A percentile compares a stretch with the other conserved stretches of the same genome.
Evolutionary conservation across 1,284 basidiomycete genomes (phyloP).

Genomic region (Puccinia hordei): DNA sequence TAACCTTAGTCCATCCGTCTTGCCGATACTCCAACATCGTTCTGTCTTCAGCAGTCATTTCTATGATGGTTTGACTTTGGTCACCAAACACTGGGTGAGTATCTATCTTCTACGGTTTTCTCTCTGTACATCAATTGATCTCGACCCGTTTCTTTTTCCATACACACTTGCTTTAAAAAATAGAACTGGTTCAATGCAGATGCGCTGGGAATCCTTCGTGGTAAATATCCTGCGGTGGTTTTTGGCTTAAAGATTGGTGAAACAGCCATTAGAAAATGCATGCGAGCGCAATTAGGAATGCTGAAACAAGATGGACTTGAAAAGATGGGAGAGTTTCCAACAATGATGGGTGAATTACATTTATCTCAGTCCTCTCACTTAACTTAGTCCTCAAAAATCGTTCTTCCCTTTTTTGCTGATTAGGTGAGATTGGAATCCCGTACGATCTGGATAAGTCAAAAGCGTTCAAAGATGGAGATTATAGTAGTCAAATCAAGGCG

Average conservation of each 20-base stretch:
- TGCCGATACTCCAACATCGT: constrained; percentile 60
- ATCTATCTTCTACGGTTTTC: background rate
- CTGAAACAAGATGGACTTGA: constrained; percentile 70
- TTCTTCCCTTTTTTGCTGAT: background rate
- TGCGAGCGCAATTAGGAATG: constrained; percentile 81
- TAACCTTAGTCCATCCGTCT: background rate
- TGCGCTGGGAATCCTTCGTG: constrained; percentile 72
- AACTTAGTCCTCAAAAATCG: background rate
- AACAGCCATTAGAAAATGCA: constrained; percentile 73
- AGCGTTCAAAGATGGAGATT: constrained; percentile 70
- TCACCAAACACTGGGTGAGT: constrained; percentile 61
- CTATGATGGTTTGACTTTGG: constrained; percentile 80
- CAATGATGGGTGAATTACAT: constrained; percentile 71
- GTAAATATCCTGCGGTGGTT: constrained; percentile 71
- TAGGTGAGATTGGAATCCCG: constrained; percentile 82
- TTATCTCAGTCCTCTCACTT: background rate
- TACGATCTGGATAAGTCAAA: constrained; percentile 84
- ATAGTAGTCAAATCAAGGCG: constrained; percentile 75
- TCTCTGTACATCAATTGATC: background rate
- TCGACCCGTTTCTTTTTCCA: background rate
- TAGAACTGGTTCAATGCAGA: constrained; percentile 82
- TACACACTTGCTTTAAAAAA: too few species aligned
- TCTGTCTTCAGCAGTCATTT: constrained; percentile 83
- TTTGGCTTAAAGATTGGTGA: constrained; percentile 72
- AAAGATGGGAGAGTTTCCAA: constrained; percentile 73